Percentiles rank a stretch among this genome's conserved stretches.
phyloP scores from a whole-genome alignment of 2,329 filamentous ascomycete species.

The Hypoxylon sp. region DNA sequence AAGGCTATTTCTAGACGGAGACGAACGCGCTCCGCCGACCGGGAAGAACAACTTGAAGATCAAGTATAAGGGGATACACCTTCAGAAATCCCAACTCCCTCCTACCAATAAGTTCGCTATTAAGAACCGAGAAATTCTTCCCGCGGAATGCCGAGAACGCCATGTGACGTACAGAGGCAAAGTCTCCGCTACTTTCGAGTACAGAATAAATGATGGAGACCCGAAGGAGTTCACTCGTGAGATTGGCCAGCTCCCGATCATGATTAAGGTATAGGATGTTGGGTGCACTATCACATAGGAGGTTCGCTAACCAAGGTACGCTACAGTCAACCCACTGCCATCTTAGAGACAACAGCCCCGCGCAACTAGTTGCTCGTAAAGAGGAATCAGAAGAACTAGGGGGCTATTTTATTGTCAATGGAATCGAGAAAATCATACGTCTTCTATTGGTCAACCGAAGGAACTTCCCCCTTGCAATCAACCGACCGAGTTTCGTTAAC shows the following conservation, averaged over 20 bases:
- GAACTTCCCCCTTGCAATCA: constrained; percentile 95
- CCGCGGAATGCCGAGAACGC: constrained; percentile 92
- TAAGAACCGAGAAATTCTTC: constrained; percentile 84
- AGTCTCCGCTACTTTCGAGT: constrained; percentile 84
- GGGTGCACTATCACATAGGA: too few species aligned
- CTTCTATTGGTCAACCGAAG: constrained; percentile 88
- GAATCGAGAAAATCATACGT: constrained; percentile 95
- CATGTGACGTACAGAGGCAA: constrained; percentile 91
- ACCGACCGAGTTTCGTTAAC: constrained; percentile 87
- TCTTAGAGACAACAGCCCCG: constrained; percentile 84
- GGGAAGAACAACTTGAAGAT: constrained; percentile 79
- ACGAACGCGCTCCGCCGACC: constrained; percentile 66
- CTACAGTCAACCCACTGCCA: constrained; percentile 86
- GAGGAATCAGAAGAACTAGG: constrained; percentile 97
- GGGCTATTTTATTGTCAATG: constrained; percentile 97
- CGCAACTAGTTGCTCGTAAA: constrained; percentile 82
- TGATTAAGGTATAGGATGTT: constrained; percentile 93
- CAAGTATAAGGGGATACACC: constrained; percentile 79
- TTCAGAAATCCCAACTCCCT: constrained; percentile 84
- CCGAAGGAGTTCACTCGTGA: constrained; percentile 84
- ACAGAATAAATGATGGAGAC: constrained; percentile 85
- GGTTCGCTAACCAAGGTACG: neutral
- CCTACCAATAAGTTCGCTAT: constrained; percentile 81
- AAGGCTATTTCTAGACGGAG: constrained; percentile 86
- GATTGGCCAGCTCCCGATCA: constrained; percentile 88